Percentiles rank a stretch among this genome's conserved stretches.
These are phyloP conservation scores for Penicillium waksmanii DNA, from an alignment of 495 filamentous ascomycete species.

Conservation along the genomic window DNA sequence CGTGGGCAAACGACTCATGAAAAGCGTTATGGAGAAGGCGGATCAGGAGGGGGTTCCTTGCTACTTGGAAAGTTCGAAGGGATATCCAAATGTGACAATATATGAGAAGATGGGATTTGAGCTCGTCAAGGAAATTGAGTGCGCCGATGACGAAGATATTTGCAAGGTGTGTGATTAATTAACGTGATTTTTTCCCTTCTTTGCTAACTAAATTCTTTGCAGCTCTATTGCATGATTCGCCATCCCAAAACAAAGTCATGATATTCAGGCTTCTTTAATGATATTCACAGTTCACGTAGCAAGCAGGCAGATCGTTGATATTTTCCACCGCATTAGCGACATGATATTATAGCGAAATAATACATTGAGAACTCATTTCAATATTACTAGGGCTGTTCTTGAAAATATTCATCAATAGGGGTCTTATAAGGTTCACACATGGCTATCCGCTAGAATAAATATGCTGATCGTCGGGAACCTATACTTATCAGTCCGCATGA, in stretches of 20 bases:
- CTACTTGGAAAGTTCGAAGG: conserved; percentile 67
- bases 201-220: background rate
- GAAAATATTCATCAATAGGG: too few species aligned
- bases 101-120: conserved; percentile 69
- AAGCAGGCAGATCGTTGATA: background rate
- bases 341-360: too few species aligned
- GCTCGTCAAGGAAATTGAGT: conserved; percentile 63
- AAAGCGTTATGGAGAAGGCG: conserved; percentile 59
- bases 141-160: conserved; percentile 57
- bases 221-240: conserved; percentile 37
- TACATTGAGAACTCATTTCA: too few species aligned
- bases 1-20: conserved; percentile 61
- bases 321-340: background rate
- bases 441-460: too few species aligned
- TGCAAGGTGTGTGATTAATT: conserved; percentile 38
- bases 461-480: too few species aligned
- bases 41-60: conserved; percentile 62
- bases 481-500: too few species aligned
- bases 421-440: too few species aligned
- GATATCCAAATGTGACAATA: conserved; percentile 65
- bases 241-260: conserved; percentile 23
- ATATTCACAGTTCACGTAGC: background rate
- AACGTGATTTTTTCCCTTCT: background rate
- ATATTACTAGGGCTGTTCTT: too few species aligned
- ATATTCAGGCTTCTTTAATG: background rate